A percentile compares a stretch with the other conserved stretches of the same genome.
Conservation (phyloP, 2,329 filamentous ascomycete genomes). For the Colletotrichum navitas region DNA sequence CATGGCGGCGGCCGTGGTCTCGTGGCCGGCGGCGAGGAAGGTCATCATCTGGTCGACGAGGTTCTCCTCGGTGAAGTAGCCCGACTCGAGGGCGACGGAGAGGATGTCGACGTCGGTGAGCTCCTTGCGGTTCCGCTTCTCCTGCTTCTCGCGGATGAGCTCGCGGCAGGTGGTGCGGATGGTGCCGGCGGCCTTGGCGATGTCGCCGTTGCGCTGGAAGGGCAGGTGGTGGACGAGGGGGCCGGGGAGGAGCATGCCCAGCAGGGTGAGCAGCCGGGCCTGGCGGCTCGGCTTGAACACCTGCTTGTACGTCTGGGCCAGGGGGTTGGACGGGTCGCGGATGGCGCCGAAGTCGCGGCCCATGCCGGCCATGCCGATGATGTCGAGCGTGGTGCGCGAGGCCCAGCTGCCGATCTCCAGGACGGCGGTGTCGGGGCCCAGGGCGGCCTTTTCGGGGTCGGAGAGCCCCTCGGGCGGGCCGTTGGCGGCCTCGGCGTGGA, state of each 20-base stretch:
- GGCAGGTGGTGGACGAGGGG: conserved; percentile 75
- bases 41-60: conserved; percentile 94
- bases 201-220: conserved; percentile 75
- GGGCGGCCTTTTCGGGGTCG: conserved; percentile 45
- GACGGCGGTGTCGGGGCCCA: conserved; percentile 52
- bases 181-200: conserved; percentile 65
- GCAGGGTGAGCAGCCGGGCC: conserved; percentile 67
- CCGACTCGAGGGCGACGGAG: conserved; percentile 82
- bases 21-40: conserved; percentile 85
- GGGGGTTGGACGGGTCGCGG: conserved; percentile 67
- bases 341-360: conserved; percentile 79
- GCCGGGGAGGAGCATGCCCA: conserved; percentile 72
- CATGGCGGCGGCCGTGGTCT: conserved; percentile 81
- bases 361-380: conserved; percentile 80
- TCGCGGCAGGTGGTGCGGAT: conserved; percentile 76
- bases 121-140: conserved; percentile 60
- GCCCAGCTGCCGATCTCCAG: conserved; percentile 71
- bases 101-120: conserved; percentile 78
- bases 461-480: conserved; percentile 46
- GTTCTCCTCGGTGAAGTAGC: conserved; percentile 81
- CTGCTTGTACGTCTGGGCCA: conserved; percentile 68
- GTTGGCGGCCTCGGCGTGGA: conserved; percentile 48
- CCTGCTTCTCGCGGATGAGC: conserved; percentile 79
- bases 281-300: conserved; percentile 67
- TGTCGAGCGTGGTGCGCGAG: conserved; percentile 78